phyloP scores from a whole-genome alignment of 2,329 filamentous ascomycete genomes.

The Penicillium psychrosexuale region DNA sequence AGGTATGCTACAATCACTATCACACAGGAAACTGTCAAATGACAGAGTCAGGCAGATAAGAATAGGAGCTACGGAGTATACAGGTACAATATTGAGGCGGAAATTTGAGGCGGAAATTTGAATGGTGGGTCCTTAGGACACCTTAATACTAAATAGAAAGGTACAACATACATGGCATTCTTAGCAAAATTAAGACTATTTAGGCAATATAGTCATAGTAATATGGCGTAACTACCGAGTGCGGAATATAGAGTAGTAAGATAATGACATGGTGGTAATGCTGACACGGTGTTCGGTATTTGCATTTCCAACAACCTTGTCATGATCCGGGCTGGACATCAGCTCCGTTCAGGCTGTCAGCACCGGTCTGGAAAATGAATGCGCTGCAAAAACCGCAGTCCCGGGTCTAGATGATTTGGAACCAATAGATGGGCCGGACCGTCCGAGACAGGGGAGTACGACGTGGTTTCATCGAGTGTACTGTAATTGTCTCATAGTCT shows the following conservation, averaged over 20 bases:
- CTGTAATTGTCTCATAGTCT: background rate
- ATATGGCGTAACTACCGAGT: background rate
- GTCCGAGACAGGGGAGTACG: background rate
- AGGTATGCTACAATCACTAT: conserved; percentile 6
- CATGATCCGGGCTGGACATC: conserved; percentile 3
- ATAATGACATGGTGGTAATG: background rate
- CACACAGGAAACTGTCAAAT: conserved; percentile 13
- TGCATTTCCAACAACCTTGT: background rate
- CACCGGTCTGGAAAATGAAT: background rate
- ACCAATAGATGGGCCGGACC: background rate
- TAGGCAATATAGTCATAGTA: background rate
- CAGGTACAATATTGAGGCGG: background rate
- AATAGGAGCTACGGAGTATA: background rate
- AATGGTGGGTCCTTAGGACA: background rate
- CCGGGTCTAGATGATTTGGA: conserved; percentile 14
- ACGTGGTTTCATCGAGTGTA: background rate
- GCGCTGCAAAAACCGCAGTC: conserved; percentile 14
- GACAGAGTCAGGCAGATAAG: background rate
- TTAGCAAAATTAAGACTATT: background rate
- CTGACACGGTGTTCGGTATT: conserved; percentile 3
- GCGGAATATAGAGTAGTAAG: background rate
- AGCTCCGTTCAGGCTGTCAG: background rate
- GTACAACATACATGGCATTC: background rate
- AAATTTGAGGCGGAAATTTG: background rate
- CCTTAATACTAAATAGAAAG: background rate